Base-by-base conservation (phyloP, 495 filamentous ascomycete species). In the Chaetomium fimeti region DNA sequence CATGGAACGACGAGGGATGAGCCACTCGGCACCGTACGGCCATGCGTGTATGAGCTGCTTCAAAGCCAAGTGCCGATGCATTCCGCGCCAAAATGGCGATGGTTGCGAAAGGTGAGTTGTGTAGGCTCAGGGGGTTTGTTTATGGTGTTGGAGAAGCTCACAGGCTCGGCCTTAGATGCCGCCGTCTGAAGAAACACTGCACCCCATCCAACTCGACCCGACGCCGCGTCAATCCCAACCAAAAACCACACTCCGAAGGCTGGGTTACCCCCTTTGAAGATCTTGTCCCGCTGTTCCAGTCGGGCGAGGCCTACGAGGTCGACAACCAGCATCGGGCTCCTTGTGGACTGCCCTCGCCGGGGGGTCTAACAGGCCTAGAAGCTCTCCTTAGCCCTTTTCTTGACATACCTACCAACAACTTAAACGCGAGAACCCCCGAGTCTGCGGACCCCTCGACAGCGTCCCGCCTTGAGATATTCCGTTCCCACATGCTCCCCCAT, bases 11-110 rank as follows among this genome's bases (percentile, higher is more conserved):
- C 20, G 52, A 36, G 18, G 12, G 13, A 3, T 25, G 3, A 55
- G 27, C 9, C 52, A 36, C 27, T 55, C 52, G 16, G 62, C 55
- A 7, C 69, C 72, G 18, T 76, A 77, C 65, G 77, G 77, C 40
- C 72, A 76, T 18, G 79, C 81, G 27, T 83, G 81, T 63, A 63
- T 71, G 56, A 77, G 76, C 67, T 83, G 80, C 67, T 75, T 75
- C 36, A 76, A 72, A 15, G 70, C 78, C 9, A 83, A 82, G 61
- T 77, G 76, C 69, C 79, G 77, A 62, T 83, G 81, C 62, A 71
- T 81, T 24, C 60, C 74, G 18, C 69, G 73, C 18, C 32, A 62
- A 3, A 62, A 60, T 27, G 76, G 76, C 16, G 60, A 57, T 40
- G 68, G 70, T n/a, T 83, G 79, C 53, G 75, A 81, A 61, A 79